phyloP scores from a whole-genome alignment of 352 stramenopile species.

The Pythium utonaiense region DNA sequence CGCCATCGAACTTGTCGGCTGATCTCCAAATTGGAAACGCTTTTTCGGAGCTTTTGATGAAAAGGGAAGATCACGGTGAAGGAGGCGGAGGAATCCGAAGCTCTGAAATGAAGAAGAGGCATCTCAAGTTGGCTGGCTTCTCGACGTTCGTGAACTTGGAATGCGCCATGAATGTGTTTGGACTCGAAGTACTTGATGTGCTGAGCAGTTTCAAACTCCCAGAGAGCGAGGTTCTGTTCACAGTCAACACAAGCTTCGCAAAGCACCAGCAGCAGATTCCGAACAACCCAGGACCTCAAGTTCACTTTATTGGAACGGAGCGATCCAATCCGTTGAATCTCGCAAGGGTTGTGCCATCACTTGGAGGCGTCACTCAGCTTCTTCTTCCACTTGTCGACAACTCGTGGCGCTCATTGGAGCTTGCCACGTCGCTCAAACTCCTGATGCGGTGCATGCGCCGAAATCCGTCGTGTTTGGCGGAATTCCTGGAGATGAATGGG shows the following conservation, averaged over 20 bases:
- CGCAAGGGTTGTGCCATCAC: slow-evolving; percentile 46
- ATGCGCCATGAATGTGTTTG: slow-evolving; percentile 58
- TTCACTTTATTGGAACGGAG: slow-evolving; percentile 59
- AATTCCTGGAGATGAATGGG: slow-evolving; percentile 55
- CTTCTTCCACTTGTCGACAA: slow-evolving; percentile 62
- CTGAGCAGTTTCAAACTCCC: slow-evolving; percentile 56
- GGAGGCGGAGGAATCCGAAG: neutral
- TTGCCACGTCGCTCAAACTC: slow-evolving; percentile 45
- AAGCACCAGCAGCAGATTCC: slow-evolving; percentile 22
- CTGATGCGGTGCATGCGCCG: slow-evolving; percentile 42
- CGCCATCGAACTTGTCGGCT: neutral
- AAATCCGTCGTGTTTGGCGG: slow-evolving; percentile 57
- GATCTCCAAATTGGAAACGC: slow-evolving; percentile 12
- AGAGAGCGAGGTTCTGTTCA: slow-evolving; percentile 55
- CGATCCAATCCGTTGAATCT: slow-evolving; percentile 46
- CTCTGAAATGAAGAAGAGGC: slow-evolving; percentile 30
- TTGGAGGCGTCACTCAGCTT: slow-evolving; percentile 56
- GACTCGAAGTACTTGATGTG: slow-evolving; percentile 53
- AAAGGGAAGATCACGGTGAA: slow-evolving; percentile 38
- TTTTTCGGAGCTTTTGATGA: slow-evolving; percentile 24
- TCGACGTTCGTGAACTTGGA: slow-evolving; percentile 53
- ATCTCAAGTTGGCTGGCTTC: slow-evolving; percentile 38
- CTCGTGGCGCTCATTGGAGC: slow-evolving; percentile 39
- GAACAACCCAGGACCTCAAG: slow-evolving; percentile 16
- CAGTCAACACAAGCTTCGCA: slow-evolving; percentile 52